Conservation (phyloP, 2,329 filamentous ascomycete species). For the Rhexocercosporidium sp. region DNA sequence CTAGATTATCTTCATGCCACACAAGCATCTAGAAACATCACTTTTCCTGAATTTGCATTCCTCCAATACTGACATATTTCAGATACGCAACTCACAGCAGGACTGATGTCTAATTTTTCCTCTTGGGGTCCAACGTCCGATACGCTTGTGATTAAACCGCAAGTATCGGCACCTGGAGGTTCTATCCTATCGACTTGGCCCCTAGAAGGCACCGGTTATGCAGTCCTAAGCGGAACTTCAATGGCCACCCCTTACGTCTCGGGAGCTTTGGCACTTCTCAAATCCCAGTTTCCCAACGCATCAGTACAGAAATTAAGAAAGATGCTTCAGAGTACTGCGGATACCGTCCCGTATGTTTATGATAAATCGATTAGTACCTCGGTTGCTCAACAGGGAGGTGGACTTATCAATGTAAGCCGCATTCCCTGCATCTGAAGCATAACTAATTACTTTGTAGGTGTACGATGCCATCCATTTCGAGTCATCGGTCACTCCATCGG, state of each 20-base stretch:
- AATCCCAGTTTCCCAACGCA: conserved; percentile 40
- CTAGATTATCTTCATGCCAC: neutral
- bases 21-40: neutral
- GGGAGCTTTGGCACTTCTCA: conserved; percentile 45
- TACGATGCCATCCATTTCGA: neutral
- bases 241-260: conserved; percentile 46
- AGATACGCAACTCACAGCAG: conserved; percentile 16
- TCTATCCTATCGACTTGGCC: conserved; percentile 45
- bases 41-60: neutral
- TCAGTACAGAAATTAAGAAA: conserved; percentile 39
- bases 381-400: conserved; percentile 44
- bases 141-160: conserved; percentile 25
- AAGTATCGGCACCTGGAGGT: conserved; percentile 41
- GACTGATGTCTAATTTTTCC: conserved; percentile 30
- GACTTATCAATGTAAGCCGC: conserved; percentile 39
- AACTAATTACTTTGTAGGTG: neutral
- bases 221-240: conserved; percentile 45
- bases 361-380: conserved; percentile 39
- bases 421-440: neutral
- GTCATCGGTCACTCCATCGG: conserved; percentile 24
- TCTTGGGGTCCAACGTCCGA: conserved; percentile 30
- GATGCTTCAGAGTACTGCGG: conserved; percentile 42
- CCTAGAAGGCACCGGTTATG: conserved; percentile 40
- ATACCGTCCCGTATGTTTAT: conserved; percentile 38
- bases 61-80: neutral